A percentile compares a stretch with the other conserved stretches of the same genome.
phyloP scores from a whole-genome alignment of 2,329 filamentous ascomycete species.

The Fusarium poae region DNA sequence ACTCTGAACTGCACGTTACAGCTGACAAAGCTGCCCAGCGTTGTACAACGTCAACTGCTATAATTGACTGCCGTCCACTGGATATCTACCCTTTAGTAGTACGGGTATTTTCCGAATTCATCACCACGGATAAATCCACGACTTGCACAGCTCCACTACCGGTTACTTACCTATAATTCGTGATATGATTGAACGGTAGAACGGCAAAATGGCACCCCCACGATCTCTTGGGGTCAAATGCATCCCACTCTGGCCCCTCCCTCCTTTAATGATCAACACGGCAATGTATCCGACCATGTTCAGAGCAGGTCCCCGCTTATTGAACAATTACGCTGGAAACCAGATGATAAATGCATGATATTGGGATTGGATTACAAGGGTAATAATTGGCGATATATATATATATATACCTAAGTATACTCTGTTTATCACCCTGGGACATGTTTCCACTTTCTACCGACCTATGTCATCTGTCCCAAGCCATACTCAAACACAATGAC shows the following conservation, averaged over 20 bases:
- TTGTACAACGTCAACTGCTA: background rate
- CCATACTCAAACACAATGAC: constrained; percentile 33
- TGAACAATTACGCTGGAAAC: constrained; percentile 10
- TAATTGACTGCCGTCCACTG: background rate
- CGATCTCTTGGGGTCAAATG: constrained; percentile 31
- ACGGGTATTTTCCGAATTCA: no score
- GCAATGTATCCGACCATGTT: constrained; percentile 20
- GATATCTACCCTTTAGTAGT: no score
- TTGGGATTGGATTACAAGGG: constrained; percentile 13
- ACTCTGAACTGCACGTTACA: background rate
- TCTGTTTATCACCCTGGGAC: background rate
- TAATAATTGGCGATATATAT: constrained; percentile 18
- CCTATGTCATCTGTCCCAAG: background rate
- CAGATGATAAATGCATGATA: constrained; percentile 24
- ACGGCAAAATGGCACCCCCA: constrained; percentile 25
- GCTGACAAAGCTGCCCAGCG: constrained; percentile 20
- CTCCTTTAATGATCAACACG: constrained; percentile 34
- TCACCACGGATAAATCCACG: background rate
- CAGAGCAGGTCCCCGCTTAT: constrained; percentile 21
- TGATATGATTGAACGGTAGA: constrained; percentile 7
- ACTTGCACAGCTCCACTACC: constrained; percentile 8
- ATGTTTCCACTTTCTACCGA: background rate
- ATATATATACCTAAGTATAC: background rate
- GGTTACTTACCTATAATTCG: background rate
- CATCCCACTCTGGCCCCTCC: constrained; percentile 15